These are phyloP conservation scores for Globisporangium paddicum DNA, from an alignment of 352 stramenopile genomes.

Conservation along the genomic window DNA sequence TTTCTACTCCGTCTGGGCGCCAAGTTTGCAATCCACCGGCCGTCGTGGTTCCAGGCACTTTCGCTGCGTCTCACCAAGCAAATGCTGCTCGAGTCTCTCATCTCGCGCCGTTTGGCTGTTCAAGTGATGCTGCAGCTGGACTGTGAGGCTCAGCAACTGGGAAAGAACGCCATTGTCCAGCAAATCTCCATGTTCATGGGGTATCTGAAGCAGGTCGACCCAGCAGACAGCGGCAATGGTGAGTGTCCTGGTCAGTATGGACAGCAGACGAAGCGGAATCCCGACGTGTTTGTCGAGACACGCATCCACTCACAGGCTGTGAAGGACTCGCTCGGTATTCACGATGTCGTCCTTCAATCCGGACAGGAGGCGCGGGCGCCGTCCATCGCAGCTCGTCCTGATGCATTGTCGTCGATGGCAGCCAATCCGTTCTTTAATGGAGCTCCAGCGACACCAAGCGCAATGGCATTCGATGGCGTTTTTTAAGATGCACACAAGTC, in stretches of 20 bases:
- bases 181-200: conserved; percentile 32
- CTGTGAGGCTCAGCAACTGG: conserved; percentile 26
- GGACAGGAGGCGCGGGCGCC: conserved; percentile 12
- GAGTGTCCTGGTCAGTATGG: not conserved
- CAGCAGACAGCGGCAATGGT: not conserved
- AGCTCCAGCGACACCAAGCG: not conserved
- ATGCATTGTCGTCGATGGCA: not conserved
- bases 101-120: conserved; percentile 38
- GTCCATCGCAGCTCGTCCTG: not conserved
- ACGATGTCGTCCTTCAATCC: conserved; percentile 22
- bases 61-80: conserved; percentile 50
- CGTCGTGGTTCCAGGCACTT: conserved; percentile 33
- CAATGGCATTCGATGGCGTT: conserved; percentile 7
- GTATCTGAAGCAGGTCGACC: conserved; percentile 22
- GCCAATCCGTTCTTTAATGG: conserved; percentile 3
- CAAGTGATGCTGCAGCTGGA: conserved; percentile 34
- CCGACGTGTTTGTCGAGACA: conserved; percentile 19
- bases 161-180: conserved; percentile 20
- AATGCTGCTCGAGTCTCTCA: conserved; percentile 42
- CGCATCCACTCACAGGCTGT: conserved; percentile 24
- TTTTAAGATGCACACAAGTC: conserved; percentile 3
- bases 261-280: not conserved
- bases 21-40: conserved; percentile 22
- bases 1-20: conserved; percentile 44
- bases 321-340: conserved; percentile 32